Conservation (phyloP, 345 rosid species). For the Geranium rotundifolium region DNA sequence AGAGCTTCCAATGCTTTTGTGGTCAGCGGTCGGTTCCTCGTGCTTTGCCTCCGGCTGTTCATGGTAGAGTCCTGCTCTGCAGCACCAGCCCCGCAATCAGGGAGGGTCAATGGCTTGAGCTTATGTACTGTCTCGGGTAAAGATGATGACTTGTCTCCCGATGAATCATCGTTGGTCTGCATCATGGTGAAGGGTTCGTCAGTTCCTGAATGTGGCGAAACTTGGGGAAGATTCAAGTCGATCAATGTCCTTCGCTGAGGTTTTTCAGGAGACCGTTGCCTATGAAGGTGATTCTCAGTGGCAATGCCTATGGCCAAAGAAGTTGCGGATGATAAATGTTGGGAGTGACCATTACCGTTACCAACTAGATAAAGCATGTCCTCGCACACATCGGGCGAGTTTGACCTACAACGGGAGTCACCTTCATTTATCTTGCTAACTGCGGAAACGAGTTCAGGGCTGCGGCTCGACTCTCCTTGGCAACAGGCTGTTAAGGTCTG, state of each 20-base stretch:
- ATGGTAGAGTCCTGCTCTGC: slow-evolving; percentile 14
- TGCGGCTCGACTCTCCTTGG: slow-evolving; percentile 28
- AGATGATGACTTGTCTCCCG: slow-evolving; percentile 19
- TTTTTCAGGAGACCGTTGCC: slow-evolving; percentile 18
- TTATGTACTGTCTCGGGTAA: slow-evolving; percentile 18
- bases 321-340: slow-evolving; percentile 26
- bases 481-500: slow-evolving; percentile 22
- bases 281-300: slow-evolving; percentile 4
- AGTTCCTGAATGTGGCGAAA: slow-evolving; percentile 26
- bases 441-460: slow-evolving; percentile 16
- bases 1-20: slow-evolving; percentile 53
- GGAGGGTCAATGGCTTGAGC: slow-evolving; percentile 10
- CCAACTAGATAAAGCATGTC: slow-evolving; percentile 13
- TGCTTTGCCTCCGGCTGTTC: slow-evolving; percentile 37
- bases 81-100: slow-evolving; percentile 2
- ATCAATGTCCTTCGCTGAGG: slow-evolving; percentile 24
- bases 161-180: slow-evolving; percentile 21
- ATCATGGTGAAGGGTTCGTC: slow-evolving; percentile 14
- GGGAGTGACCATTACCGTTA: slow-evolving; percentile 13
- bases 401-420: slow-evolving; percentile 16
- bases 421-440: slow-evolving; percentile 20
- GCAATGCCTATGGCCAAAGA: slow-evolving; percentile 26
- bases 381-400: slow-evolving; percentile 25
- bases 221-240: slow-evolving; percentile 42
- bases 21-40: slow-evolving; percentile 43